phyloP scores from a whole-genome alignment of 2,329 filamentous ascomycete species.

The Colletotrichum gloeosporioides region DNA sequence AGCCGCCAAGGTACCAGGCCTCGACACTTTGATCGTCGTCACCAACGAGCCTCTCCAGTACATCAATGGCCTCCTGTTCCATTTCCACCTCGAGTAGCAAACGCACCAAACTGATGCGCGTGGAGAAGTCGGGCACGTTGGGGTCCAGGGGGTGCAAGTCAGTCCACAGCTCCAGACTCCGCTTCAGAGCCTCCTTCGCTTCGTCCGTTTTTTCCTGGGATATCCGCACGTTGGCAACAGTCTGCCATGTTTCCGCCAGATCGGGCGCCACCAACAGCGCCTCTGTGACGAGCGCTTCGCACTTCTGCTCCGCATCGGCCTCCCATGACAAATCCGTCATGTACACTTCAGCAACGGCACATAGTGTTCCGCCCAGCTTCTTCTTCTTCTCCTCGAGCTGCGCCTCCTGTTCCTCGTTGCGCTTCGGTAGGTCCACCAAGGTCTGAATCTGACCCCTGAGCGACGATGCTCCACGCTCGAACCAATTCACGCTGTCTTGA shows the following conservation, averaged over 20 bases:
- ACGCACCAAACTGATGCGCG: constrained; percentile 81
- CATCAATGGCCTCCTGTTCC: constrained; percentile 83
- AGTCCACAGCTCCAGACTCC: constrained; percentile 85
- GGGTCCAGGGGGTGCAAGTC: constrained; percentile 75
- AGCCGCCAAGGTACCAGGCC: constrained; percentile 95
- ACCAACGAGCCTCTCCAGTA: constrained; percentile 80
- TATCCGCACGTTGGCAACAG: constrained; percentile 90
- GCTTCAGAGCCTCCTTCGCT: constrained; percentile 76
- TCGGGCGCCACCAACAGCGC: constrained; percentile 84
- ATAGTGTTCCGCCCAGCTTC: constrained; percentile 90
- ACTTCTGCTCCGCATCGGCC: constrained; percentile 85
- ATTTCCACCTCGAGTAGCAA: constrained; percentile 90
- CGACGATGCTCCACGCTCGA: constrained; percentile 72
- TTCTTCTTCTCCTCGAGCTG: constrained; percentile 71
- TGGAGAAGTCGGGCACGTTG: constrained; percentile 82
- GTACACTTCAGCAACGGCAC: constrained; percentile 94
- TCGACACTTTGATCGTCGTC: constrained; percentile 97
- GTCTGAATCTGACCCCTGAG: constrained; percentile 74
- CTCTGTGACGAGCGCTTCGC: constrained; percentile 89
- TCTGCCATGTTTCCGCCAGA: constrained; percentile 90
- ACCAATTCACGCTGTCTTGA: constrained; percentile 70
- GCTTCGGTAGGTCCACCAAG: constrained; percentile 54
- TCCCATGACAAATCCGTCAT: constrained; percentile 98
- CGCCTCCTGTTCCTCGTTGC: constrained; percentile 43
- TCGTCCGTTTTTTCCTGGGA: constrained; percentile 83